These are phyloP conservation scores for Melanopsichium pennsylvanicum DNA, from an alignment of 1,284 basidiomycete species.

Conservation along the genomic window DNA sequence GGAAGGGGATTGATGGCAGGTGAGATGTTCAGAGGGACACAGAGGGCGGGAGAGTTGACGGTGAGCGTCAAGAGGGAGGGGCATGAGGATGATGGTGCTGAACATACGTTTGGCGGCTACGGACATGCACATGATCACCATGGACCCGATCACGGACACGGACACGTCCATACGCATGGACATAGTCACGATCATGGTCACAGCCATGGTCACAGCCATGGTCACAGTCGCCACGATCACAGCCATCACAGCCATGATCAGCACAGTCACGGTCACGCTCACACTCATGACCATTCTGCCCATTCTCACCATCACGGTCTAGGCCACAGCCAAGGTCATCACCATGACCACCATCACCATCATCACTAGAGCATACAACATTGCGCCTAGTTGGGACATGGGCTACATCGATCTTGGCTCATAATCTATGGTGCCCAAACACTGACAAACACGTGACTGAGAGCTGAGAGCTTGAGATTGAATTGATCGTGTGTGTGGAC, in stretches of 20 bases:
- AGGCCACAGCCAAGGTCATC: slow-evolving; percentile 10
- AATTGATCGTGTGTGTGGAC: no score
- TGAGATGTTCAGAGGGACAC: slow-evolving; percentile 53
- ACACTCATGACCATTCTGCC: neutral
- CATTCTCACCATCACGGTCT: slow-evolving; percentile 14
- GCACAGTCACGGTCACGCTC: slow-evolving; percentile 10
- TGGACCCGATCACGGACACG: slow-evolving; percentile 17
- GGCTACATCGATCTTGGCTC: no score
- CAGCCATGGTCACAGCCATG: slow-evolving; percentile 30
- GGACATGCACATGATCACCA: slow-evolving; percentile 28
- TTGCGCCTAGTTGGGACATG: no score
- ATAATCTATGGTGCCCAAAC: no score
- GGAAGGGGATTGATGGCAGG: slow-evolving; percentile 50
- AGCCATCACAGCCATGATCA: slow-evolving; percentile 25
- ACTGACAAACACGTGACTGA: no score
- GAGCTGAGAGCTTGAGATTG: no score
- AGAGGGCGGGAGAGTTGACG: slow-evolving; percentile 59
- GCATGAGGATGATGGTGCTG: slow-evolving; percentile 33
- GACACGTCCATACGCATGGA: slow-evolving; percentile 27
- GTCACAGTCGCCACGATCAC: slow-evolving; percentile 23
- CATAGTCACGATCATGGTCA: slow-evolving; percentile 22
- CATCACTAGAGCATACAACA: slow-evolving; percentile 14
- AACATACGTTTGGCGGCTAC: slow-evolving; percentile 13
- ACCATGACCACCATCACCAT: slow-evolving; percentile 9
- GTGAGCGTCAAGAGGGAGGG: slow-evolving; percentile 56